Evolutionary conservation across 2,329 filamentous ascomycete genomes (phyloP), one percentile per base, ranked within the genome.

Genomic region (Botryotinia convoluta): DNA sequence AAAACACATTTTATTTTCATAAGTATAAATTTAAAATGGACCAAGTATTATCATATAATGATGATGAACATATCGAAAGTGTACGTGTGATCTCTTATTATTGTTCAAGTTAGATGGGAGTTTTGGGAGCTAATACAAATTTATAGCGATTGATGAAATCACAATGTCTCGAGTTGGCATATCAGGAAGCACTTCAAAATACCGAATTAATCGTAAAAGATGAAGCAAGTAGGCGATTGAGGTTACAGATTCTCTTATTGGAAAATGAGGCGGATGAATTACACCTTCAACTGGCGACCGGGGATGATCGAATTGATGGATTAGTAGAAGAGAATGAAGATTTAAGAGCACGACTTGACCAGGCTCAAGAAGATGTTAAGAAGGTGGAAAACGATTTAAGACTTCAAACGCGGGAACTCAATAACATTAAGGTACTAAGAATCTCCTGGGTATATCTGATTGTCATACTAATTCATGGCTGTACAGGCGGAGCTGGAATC

Each of bases 201-300:
- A 87, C 92, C 51, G 88, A 93, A 71, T 84, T 91, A 18, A 86
- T 97, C 72, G 84, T 89, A 77, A 92, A 93, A 78, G 90, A 94
- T 76, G 95, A 98, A 81, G 89, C 91, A 74, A 85, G 89, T 57
- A 90, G 95, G 65, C 87, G 90, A 76, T 83, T 94, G 70, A 89
- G 89, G 77, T 86, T 95, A 74, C 88, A 91, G 75, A 86, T 91
- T 72, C 83, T 95, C 71, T 83, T 94, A n/a, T 84, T 93, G n/a
- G 87, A 91, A 75, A 90, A 95, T 76, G 92, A 97, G 75, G 93
- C 91, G 76, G 88, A 90, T 65, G 86, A 88, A 16, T 82, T 97
- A 42, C 88, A 89, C 76, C 87, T 90, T 62, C 86, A 91, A 75
- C 81, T 95, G 29, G 82, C 85, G 6, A 83, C 88, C 57, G 87